Evolutionary conservation across 352 stramenopile genomes (phyloP).

Genomic region (Plasmopara viticola): DNA sequence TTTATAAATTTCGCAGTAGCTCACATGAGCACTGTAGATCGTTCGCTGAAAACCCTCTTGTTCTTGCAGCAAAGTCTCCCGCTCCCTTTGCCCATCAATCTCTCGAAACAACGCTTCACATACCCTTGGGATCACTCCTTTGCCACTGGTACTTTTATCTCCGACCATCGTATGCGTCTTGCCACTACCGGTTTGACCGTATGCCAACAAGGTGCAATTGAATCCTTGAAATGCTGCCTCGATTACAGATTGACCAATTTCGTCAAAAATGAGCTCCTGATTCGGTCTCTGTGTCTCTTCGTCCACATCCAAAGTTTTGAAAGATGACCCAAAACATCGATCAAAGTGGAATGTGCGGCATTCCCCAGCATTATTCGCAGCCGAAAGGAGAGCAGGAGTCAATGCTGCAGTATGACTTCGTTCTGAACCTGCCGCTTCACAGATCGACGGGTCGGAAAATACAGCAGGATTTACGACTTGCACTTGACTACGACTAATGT

Average conservation of each 20-base stretch:
- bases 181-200: slow-evolving; percentile 73
- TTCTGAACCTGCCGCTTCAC: slow-evolving; percentile 18
- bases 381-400: slow-evolving; percentile 22
- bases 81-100: slow-evolving; percentile 42
- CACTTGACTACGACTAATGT: slow-evolving; percentile 35
- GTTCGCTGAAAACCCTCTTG: slow-evolving; percentile 16
- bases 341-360: slow-evolving; percentile 75
- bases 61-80: slow-evolving; percentile 17
- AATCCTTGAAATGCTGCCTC: slow-evolving; percentile 73
- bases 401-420: slow-evolving; percentile 18
- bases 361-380: slow-evolving; percentile 35
- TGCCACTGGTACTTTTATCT: slow-evolving; percentile 46
- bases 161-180: slow-evolving; percentile 86
- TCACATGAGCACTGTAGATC: slow-evolving; percentile 51
- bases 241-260: slow-evolving; percentile 65
- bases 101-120: slow-evolving; percentile 72
- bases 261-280: slow-evolving; percentile 72
- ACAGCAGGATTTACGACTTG: slow-evolving; percentile 62
- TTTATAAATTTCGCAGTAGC: slow-evolving; percentile 86
- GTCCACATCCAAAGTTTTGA: slow-evolving; percentile 20
- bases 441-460: slow-evolving; percentile 48
- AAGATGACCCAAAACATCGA: slow-evolving; percentile 55
- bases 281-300: slow-evolving; percentile 41
- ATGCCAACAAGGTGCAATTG: slow-evolving; percentile 79
- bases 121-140: slow-evolving; percentile 71